phyloP scores from a whole-genome alignment of 306 rosid species.

The Trichosanthes cucumerina region DNA sequence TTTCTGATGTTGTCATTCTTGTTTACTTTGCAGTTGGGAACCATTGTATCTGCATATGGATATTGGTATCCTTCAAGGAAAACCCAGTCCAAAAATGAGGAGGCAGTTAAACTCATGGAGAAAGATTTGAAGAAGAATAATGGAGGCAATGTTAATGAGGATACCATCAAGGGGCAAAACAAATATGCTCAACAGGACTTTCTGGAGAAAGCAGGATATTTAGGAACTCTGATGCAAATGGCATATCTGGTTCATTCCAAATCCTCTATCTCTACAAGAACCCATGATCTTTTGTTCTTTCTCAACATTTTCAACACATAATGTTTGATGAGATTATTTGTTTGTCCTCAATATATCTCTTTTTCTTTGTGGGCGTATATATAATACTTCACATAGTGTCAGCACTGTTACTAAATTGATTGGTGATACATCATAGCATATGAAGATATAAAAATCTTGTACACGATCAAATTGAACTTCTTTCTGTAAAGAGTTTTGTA shows the following conservation, averaged over 20 bases:
- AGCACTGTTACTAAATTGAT: neutral
- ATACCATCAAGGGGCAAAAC: neutral
- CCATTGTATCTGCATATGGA: constrained; percentile 54
- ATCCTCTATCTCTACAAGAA: neutral
- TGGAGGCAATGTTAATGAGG: neutral
- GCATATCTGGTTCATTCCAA: constrained; percentile 10
- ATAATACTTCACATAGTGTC: neutral
- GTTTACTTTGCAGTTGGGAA: constrained; percentile 3
- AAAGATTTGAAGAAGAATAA: neutral
- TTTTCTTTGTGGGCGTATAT: neutral
- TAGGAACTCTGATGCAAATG: constrained; percentile 14
- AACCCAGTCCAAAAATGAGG: constrained; percentile 5
- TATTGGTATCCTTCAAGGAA: constrained; percentile 2
- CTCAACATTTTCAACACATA: neutral
- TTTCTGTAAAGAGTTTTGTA: neutral
- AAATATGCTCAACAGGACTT: neutral
- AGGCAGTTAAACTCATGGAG: constrained; percentile 4
- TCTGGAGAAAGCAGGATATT: constrained; percentile 5
- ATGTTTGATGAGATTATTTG: neutral
- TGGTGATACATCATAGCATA: neutral
- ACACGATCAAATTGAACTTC: neutral
- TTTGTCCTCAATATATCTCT: neutral
- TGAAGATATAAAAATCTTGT: neutral
- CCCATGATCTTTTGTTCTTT: neutral
- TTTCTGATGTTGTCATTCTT: neutral